These are phyloP conservation scores for Thelonectria discophora DNA, from an alignment of 2,329 filamentous ascomycete species.

Conservation along the genomic window DNA sequence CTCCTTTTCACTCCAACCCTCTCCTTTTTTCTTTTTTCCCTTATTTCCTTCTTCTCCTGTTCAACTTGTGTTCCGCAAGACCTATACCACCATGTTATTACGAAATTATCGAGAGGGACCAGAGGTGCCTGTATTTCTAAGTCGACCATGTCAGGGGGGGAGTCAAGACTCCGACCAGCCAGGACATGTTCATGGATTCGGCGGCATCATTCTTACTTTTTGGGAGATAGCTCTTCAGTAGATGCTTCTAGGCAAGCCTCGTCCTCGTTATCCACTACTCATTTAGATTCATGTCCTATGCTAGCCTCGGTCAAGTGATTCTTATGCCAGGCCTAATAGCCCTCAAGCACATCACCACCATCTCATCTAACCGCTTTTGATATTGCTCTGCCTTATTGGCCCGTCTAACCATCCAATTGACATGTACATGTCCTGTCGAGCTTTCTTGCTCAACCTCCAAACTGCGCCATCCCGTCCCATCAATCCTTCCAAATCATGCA, in stretches of 20 bases:
- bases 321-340: no score
- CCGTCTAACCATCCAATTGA: slow-evolving; percentile 5
- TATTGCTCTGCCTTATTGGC: slow-evolving; percentile 9
- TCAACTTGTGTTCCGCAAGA: no score
- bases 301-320: background rate
- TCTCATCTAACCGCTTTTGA: slow-evolving; percentile 4
- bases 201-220: background rate
- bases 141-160: background rate
- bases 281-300: background rate
- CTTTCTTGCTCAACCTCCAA: background rate
- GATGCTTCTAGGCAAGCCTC: background rate
- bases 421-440: slow-evolving; percentile 5
- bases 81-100: no score
- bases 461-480: background rate
- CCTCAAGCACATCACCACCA: background rate
- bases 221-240: background rate
- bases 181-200: background rate
- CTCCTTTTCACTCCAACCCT: no score
- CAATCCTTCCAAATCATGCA: slow-evolving; percentile 8
- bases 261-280: background rate
- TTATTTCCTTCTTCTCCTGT: no score
- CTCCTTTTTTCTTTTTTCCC: no score
- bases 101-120: background rate
- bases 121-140: background rate
- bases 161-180: background rate